phyloP scores from a whole-genome alignment of 1,139 yeast species.

The Insectozyma bohioensis region DNA sequence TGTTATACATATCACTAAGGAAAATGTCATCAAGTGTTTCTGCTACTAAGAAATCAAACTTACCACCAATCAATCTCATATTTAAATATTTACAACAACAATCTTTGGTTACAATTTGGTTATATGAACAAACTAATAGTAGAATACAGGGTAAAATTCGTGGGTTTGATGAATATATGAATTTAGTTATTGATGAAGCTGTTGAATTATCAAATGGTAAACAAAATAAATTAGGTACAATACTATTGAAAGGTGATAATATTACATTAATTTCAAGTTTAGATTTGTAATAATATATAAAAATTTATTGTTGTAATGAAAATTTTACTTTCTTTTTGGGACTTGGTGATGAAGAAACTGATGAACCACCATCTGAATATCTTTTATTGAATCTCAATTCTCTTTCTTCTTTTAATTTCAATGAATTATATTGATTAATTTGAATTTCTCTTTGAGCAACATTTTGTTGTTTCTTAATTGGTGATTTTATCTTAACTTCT shows the following conservation, averaged over 20 bases:
- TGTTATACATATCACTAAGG: too few species aligned
- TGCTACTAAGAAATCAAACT: conserved; percentile 42
- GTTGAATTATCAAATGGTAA: conserved; percentile 59
- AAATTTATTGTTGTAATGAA: conserved; percentile 2
- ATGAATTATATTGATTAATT: conserved; percentile 27
- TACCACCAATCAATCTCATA: conserved; percentile 90
- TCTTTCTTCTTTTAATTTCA: conserved; percentile 24
- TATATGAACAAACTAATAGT: conserved; percentile 77
- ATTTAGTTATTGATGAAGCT: conserved; percentile 89
- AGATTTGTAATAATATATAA: conserved; percentile 28
- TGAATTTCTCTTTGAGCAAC: conserved; percentile 27
- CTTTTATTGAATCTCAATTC: conserved; percentile 22
- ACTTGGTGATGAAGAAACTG: conserved; percentile 1
- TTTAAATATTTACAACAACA: conserved; percentile 87
- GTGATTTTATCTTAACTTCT: conserved; percentile 14
- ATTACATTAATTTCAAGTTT: conserved; percentile 74
- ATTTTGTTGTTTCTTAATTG: conserved; percentile 18
- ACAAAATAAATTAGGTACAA: conserved; percentile 44
- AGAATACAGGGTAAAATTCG: conserved; percentile 80
- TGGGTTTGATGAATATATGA: conserved; percentile 98
- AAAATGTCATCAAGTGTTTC: conserved; percentile 24
- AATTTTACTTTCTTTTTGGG: conserved; percentile 12
- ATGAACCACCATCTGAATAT: conserved; percentile 4
- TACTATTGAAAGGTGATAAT: conserved; percentile 90
- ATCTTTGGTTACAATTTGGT: conserved; percentile 78